Evolutionary conservation across 139 green algal genomes (phyloP).

Genomic region (Coelastrella sp.): DNA sequence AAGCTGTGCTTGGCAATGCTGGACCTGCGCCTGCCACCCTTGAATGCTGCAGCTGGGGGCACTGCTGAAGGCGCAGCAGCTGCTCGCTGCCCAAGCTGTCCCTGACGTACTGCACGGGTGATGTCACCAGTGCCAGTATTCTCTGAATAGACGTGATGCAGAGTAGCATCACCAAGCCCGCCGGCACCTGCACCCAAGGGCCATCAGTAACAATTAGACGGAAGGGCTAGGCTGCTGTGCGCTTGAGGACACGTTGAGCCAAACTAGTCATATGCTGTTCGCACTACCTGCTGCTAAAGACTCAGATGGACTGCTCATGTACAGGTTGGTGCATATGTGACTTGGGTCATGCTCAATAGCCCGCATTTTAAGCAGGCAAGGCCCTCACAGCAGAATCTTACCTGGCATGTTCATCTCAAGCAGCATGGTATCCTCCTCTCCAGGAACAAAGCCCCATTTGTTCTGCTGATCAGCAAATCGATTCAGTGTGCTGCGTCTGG

Average conservation of each 20-base stretch:
- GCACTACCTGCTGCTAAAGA: too few species aligned
- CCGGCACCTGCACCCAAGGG: constrained; percentile 16
- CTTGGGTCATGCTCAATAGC: too few species aligned
- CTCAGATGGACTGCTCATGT: too few species aligned
- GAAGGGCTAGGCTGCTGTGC: too few species aligned
- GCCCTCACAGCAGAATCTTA: too few species aligned
- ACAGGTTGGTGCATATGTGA: too few species aligned
- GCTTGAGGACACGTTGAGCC: too few species aligned
- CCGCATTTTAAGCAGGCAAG: too few species aligned
- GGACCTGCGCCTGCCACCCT: constrained; percentile 4
- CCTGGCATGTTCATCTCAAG: constrained; percentile 65
- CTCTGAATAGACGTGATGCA: constrained; percentile 30
- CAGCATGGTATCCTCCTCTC: constrained; percentile 68
- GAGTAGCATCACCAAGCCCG: constrained; percentile 44
- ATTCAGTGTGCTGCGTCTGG: background rate
- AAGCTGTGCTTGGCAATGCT: constrained; percentile 23
- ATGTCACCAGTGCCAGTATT: constrained; percentile 32
- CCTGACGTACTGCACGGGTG: constrained; percentile 15
- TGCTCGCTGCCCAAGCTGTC: background rate
- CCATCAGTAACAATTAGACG: background rate
- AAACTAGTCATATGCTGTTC: too few species aligned
- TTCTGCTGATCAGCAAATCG: constrained; percentile 49
- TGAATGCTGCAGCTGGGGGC: background rate
- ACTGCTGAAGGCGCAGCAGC: background rate
- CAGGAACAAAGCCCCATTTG: constrained; percentile 87